phyloP scores from a whole-genome alignment of 2,329 filamentous ascomycete genomes.

The Diaporthe ampelina region DNA sequence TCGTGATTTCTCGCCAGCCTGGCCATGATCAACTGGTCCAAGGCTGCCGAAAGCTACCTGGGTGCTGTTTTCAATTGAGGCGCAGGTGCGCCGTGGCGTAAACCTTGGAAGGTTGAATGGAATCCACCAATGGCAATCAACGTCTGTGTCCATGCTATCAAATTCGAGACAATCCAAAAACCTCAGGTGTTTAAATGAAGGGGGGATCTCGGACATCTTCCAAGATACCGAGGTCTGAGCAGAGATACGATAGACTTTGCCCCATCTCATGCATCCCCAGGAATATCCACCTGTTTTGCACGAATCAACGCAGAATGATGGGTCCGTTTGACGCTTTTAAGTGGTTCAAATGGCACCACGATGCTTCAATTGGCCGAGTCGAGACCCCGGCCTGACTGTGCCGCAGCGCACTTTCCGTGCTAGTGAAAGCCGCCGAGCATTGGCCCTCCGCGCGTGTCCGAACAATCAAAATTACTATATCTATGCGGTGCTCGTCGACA shows the following conservation, averaged over 20 bases:
- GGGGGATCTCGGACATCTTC: background rate
- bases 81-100: too few species aligned
- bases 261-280: background rate
- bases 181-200: too few species aligned
- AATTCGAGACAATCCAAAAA: background rate
- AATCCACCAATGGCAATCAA: too few species aligned
- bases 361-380: constrained; percentile 11
- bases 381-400: constrained; percentile 5
- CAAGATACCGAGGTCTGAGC: constrained; percentile 1
- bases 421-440: constrained; percentile 15
- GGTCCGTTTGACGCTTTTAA: background rate
- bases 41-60: too few species aligned
- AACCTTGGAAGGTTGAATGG: too few species aligned
- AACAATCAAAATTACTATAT: background rate
- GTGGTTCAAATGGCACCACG: background rate
- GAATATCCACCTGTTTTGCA: background rate
- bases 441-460: background rate
- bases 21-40: too few species aligned
- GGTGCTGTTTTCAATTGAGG: too few species aligned
- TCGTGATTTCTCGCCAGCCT: background rate
- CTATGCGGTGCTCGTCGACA: background rate
- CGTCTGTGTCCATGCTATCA: background rate
- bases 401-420: constrained; percentile 10
- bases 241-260: background rate
- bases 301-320: background rate